Base-by-base conservation (phyloP, 805 yeast genomes). In the Yamadazyma philogaea region DNA sequence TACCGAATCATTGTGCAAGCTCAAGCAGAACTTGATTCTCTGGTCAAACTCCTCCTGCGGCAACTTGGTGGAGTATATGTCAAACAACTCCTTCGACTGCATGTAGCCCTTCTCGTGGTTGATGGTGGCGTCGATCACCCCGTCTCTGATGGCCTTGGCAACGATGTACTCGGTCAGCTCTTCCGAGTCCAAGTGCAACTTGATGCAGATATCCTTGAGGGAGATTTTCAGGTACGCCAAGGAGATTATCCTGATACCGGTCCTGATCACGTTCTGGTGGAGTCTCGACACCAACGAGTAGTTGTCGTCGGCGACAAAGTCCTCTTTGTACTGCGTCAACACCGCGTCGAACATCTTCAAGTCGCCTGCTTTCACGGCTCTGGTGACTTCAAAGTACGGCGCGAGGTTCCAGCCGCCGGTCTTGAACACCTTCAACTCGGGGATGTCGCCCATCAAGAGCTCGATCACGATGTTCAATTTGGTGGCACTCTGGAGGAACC, bases 101-200 rank as follows among this genome's bases (percentile, higher is more conserved):
- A 93, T 90, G 61, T 71, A 90, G 1, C 97, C 97, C 49, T 79
- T 74, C 59, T 87, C 87, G 66, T 90, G 96, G 61, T 93, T 87
- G 53, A 93, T 85, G 42, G 81, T 78, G 3, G 99, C 98, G 57
- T 93, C 98, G 60, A 93, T 87, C 40, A 93, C 98, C 46, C 96
- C 96, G 61, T 93, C 99, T 57, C 96, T 82, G 45, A 93, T 91
- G 19, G 97, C 93, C 70, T 93, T 91, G 30, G 96, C 87, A 17
- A 93, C 96, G 63, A 93, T 89, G 63, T 91, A 93, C 69, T 93
- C 99, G 1, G 96, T 96, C 54, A 91, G 83, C 58, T 93, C 90
- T 69, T 93, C 99, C 37, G 90, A 82, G 56, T 91, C 99, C 48
- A 93, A 76, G 53, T 86, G 89, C 59, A 93, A 77, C 60, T 91